A percentile compares a stretch with the other conserved stretches of the same genome.
Conservation (phyloP, 108 stramenopile species). For the Skeletonema potamos region DNA sequence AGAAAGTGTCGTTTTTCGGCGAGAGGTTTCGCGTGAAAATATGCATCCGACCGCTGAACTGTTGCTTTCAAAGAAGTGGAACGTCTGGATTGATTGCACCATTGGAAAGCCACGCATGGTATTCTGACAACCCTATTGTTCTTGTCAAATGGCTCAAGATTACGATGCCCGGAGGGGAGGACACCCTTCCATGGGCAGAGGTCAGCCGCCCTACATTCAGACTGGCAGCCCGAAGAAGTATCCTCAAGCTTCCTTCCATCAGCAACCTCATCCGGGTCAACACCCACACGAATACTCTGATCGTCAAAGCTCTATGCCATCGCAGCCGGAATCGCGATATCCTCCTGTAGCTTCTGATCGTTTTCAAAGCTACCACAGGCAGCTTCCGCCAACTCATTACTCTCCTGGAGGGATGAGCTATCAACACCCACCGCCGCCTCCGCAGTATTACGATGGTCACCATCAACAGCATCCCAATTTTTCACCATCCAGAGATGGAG, state of each 20-base stretch:
- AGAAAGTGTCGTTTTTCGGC: background rate
- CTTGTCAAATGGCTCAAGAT: background rate
- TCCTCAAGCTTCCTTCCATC: background rate
- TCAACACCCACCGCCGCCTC: background rate
- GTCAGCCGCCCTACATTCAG: background rate
- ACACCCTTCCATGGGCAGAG: background rate
- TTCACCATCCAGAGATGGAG: background rate
- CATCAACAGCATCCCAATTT: background rate
- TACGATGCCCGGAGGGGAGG: background rate
- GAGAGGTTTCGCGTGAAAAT: background rate
- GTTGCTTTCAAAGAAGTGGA: no score
- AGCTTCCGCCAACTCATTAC: background rate
- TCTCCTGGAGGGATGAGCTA: background rate
- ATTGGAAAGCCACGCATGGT: background rate
- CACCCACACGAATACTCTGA: background rate
- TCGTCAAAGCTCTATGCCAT: background rate
- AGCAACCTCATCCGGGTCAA: background rate
- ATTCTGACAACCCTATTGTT: background rate
- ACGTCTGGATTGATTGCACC: background rate
- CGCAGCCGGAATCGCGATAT: conserved; percentile 14
- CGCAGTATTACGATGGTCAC: background rate
- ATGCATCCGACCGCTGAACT: background rate
- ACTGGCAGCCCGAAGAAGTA: background rate
- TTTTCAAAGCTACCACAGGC: background rate
- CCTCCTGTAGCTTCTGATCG: conserved; percentile 8